Evolutionary conservation across 257 asterid genomes (phyloP).

Genomic region (Capsicum rhomboideum): DNA sequence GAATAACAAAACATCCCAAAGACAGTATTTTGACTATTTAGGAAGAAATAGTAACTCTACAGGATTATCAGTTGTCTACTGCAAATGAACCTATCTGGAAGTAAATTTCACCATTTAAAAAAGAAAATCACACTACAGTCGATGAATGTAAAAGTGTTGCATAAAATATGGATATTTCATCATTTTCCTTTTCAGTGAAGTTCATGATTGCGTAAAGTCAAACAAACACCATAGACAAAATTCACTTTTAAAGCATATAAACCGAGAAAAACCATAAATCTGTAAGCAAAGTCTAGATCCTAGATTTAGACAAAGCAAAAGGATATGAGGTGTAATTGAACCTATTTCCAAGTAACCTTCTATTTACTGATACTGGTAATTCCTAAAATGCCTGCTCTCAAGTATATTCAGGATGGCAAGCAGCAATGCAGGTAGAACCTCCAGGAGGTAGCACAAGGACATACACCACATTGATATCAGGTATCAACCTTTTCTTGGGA

Average conservation of each 20-base stretch:
- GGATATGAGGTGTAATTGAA: neutral
- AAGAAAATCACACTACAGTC: neutral
- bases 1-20: neutral
- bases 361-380: neutral
- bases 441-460: neutral
- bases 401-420: neutral
- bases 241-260: neutral
- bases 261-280: neutral
- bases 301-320: neutral
- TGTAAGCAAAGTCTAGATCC: neutral
- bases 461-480: neutral
- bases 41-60: neutral
- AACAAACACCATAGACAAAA: neutral
- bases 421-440: neutral
- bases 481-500: neutral
- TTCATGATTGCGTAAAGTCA: neutral
- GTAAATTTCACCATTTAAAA: neutral
- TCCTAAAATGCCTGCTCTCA: neutral
- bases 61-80: neutral
- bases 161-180: neutral
- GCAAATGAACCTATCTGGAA: neutral
- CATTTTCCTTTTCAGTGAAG: neutral
- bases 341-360: neutral
- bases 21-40: neutral
- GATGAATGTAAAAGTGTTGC: neutral